These are phyloP conservation scores for Basipetospora chlamydospora DNA, from an alignment of 2,329 filamentous ascomycete species.

Conservation along the genomic window DNA sequence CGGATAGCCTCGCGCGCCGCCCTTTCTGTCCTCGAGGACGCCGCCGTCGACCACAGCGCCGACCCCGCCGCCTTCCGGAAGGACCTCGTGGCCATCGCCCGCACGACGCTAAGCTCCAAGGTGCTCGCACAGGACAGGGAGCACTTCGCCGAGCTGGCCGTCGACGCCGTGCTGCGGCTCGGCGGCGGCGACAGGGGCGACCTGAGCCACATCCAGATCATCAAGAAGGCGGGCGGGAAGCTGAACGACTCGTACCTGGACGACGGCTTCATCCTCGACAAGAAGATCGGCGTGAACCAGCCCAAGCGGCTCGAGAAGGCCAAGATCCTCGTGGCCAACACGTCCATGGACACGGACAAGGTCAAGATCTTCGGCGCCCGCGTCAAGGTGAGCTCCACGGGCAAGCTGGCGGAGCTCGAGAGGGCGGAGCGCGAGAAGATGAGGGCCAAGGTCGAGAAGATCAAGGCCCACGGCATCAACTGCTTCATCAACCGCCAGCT, in stretches of 20 bases:
- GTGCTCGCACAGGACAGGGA: slow-evolving; percentile 87
- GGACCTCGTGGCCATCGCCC: slow-evolving; percentile 79
- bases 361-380: slow-evolving; percentile 98
- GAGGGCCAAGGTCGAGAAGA: slow-evolving; percentile 97
- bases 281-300: slow-evolving; percentile 98
- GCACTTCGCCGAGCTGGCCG: slow-evolving; percentile 79
- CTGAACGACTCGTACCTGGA: slow-evolving; percentile 95
- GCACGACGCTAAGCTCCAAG: slow-evolving; percentile 94
- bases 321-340: slow-evolving; percentile 96
- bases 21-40: slow-evolving; percentile 66
- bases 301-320: slow-evolving; percentile 95
- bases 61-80: slow-evolving; percentile 72
- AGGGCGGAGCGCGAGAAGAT: slow-evolving; percentile 99
- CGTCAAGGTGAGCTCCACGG: slow-evolving; percentile 91
- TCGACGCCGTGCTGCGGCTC: slow-evolving; percentile 80
- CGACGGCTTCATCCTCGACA: slow-evolving; percentile 96
- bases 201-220: slow-evolving; percentile 95
- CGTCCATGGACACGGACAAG: slow-evolving; percentile 98
- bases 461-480: slow-evolving; percentile 98
- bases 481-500: slow-evolving; percentile 99
- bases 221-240: slow-evolving; percentile 98
- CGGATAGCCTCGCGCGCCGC: slow-evolving; percentile 90
- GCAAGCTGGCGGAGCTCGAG: slow-evolving; percentile 94
- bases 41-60: slow-evolving; percentile 80
- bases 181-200: slow-evolving; percentile 85